A percentile compares a stretch with the other conserved stretches of the same genome.
phyloP scores from a whole-genome alignment of 768 basidiomycete species.

The Phylloporus scabripes region DNA sequence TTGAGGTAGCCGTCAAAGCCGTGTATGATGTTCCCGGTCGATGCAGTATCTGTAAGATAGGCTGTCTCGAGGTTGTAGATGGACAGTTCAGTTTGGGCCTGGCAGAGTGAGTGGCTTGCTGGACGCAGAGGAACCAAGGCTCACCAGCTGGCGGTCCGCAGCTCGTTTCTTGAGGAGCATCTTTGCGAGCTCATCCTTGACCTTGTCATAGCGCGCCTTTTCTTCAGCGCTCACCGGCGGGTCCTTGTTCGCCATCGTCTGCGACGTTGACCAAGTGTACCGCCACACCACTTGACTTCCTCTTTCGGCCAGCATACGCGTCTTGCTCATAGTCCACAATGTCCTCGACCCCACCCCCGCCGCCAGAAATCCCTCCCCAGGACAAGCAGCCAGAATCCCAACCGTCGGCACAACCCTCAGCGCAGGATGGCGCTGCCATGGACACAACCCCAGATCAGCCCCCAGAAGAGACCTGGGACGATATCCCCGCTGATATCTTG shows the following conservation, averaged over 20 bases:
- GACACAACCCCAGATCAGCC: slow-evolving; percentile 69
- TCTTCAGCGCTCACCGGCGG: slow-evolving; percentile 54
- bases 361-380: slow-evolving; percentile 32
- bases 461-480: slow-evolving; percentile 79
- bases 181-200: slow-evolving; percentile 69
- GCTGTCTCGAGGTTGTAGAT: slow-evolving; percentile 73
- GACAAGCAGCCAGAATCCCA: slow-evolving; percentile 50
- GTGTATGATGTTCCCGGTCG: slow-evolving; percentile 82
- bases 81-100: slow-evolving; percentile 75
- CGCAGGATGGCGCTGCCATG: slow-evolving; percentile 46
- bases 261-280: neutral
- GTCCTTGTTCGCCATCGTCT: slow-evolving; percentile 36
- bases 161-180: slow-evolving; percentile 71
- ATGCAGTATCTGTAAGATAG: slow-evolving; percentile 75
- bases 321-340: slow-evolving; percentile 23
- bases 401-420: slow-evolving; percentile 25
- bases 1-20: slow-evolving; percentile 87
- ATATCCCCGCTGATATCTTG: slow-evolving; percentile 87
- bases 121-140: slow-evolving; percentile 16
- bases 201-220: slow-evolving; percentile 61
- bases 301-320: slow-evolving; percentile 28
- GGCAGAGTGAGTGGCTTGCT: neutral
- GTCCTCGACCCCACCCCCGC: slow-evolving; percentile 53
- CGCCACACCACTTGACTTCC: slow-evolving; percentile 16
- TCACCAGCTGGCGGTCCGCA: slow-evolving; percentile 71